phyloP scores from a whole-genome alignment of 805 yeast species.

The Wickerhamiella australiensis region DNA sequence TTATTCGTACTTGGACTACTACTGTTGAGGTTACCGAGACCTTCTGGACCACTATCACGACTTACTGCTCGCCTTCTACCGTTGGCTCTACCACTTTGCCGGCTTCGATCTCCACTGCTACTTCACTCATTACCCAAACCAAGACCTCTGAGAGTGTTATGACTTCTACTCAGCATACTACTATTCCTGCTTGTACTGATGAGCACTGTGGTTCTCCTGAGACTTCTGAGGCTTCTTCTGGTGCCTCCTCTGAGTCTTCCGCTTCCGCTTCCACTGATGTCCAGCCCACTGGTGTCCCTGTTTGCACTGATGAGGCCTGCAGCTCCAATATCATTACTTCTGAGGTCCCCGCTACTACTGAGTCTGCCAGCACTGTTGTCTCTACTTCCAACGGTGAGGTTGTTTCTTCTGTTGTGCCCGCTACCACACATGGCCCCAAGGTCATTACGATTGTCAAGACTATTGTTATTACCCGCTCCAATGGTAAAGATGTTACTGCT shows the following conservation, averaged over 20 bases:
- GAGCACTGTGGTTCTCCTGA: neutral
- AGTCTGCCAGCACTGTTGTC: neutral
- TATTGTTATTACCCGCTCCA: conserved; percentile 4
- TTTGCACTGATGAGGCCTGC: neutral
- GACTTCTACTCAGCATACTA: conserved; percentile 6
- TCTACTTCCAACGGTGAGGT: neutral
- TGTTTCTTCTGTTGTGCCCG: neutral
- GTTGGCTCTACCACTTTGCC: conserved; percentile 2
- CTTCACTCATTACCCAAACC: conserved; percentile 1
- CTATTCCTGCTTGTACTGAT: neutral
- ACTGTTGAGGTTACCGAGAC: conserved; percentile 1
- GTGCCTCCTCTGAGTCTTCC: neutral
- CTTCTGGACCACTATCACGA: conserved; percentile 9
- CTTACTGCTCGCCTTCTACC: conserved; percentile 7
- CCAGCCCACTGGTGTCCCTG: neutral
- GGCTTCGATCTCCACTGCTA: conserved; percentile 2
- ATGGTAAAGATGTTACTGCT: conserved; percentile 2
- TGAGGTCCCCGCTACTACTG: neutral
- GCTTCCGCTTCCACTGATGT: neutral
- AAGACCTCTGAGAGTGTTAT: neutral
- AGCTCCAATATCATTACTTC: neutral
- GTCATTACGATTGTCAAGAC: conserved; percentile 7
- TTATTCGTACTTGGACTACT: conserved; percentile 6
- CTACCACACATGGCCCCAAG: neutral
- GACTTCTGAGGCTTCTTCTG: neutral